phyloP scores from a whole-genome alignment of 1,139 yeast genomes.

The Kluyveromyces sp. region DNA sequence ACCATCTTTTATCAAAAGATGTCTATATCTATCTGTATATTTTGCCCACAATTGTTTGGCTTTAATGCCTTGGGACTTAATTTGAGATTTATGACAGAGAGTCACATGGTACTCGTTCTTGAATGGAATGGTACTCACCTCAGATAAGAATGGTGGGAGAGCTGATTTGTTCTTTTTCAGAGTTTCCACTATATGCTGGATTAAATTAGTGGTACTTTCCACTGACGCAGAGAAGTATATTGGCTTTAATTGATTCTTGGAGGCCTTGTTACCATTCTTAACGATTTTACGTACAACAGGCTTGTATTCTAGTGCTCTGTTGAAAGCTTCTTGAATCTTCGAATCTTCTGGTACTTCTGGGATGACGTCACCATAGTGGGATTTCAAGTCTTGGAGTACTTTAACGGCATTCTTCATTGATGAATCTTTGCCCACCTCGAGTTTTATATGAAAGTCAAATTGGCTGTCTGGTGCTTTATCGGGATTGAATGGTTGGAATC shows the following conservation, averaged over 20 bases:
- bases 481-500: conserved; percentile 56
- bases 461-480: conserved; percentile 49
- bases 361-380: conserved; percentile 43
- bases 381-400: conserved; percentile 36
- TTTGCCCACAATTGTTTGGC: conserved; percentile 30
- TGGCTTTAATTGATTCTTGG: conserved; percentile 26
- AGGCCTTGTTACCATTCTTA: conserved; percentile 20
- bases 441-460: conserved; percentile 59
- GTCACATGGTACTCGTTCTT: conserved; percentile 73
- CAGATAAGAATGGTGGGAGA: neutral
- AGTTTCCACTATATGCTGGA: conserved; percentile 9
- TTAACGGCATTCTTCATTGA: conserved; percentile 45
- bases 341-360: conserved; percentile 37
- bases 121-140: conserved; percentile 32
- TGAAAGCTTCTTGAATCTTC: conserved; percentile 38
- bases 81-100: conserved; percentile 45
- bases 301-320: conserved; percentile 42
- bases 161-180: conserved; percentile 3
- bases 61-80: conserved; percentile 24
- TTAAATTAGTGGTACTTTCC: conserved; percentile 13
- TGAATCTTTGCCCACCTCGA: conserved; percentile 42
- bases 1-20: conserved; percentile 8
- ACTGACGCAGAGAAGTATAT: conserved; percentile 35
- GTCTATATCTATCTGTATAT: conserved; percentile 20
- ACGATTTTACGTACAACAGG: conserved; percentile 43